Base-by-base conservation (phyloP, 2,329 filamentous ascomycete species). In the Colletotrichum filicis region DNA sequence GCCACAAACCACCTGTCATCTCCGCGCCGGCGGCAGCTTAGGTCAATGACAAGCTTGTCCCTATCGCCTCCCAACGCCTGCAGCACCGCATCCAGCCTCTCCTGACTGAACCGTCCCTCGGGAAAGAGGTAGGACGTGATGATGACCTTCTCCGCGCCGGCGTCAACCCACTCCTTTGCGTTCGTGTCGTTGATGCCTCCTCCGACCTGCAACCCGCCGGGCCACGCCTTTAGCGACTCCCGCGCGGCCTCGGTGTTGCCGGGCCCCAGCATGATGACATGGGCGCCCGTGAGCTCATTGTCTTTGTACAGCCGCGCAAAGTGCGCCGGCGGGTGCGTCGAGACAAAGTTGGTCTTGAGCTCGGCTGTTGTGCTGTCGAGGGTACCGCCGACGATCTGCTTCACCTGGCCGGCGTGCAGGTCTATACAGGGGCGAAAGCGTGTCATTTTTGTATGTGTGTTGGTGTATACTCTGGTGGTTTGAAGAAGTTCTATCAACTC, bases 321-420 rank as follows among this genome's bases (percentile, higher is more conserved):
- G 85, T 98, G 89, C 4, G 90, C 89, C 2, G 97, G 91, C 11
- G 95, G 93, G 74, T 96, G 92, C 61, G 92, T 90, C 11, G 97
- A 98, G 74, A 98, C 93, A 85, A 95, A 95, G 84, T 99, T 99
- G 60, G 96, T 98, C 85, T 95, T 93, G 69, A 98, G 88, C 69
- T 90, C 87, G 7, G 87, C 82, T 1, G 90, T 89, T 9, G 88
- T 82, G 80, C 89, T 89, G 84, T 93, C 93, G 74, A 99, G 89
- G 1, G 97, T 98, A 73, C 97, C 96, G 77, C 97, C 97, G 53
- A 99, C 95, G 78, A 99, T 99, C 83, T 99, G 97, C 87, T 99
- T 99, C 73, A 99, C 97, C 81, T 96, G 93, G 16, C 97, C 97
- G n/a, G 95, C 93, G 83, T 99, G 97, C 66, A 99, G 90, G 85